Percentiles rank a stretch among this genome's conserved stretches.
Evolutionary conservation across 139 green algal genomes (phyloP).

Genomic region (Picochlorum sp.): DNA sequence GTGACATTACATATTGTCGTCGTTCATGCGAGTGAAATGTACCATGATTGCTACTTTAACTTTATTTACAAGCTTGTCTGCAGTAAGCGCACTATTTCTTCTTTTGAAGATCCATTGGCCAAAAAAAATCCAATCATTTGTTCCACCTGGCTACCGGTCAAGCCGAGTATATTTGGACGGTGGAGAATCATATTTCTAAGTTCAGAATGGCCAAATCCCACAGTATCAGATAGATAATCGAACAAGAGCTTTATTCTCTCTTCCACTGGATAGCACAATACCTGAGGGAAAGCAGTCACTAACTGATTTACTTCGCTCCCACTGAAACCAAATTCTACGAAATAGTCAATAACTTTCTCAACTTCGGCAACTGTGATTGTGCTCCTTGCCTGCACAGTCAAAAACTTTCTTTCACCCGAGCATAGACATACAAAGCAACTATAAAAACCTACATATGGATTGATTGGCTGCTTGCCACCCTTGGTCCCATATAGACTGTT

Average conservation of each 20-base stretch:
- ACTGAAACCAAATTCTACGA: background rate
- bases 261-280: constrained; percentile 53
- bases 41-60: background rate
- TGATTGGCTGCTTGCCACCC: constrained; percentile 19
- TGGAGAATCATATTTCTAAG: constrained; percentile 22
- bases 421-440: background rate
- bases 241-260: constrained; percentile 48
- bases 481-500: constrained; percentile 52
- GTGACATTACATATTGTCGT: too few species aligned
- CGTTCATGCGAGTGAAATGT: too few species aligned
- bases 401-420: background rate
- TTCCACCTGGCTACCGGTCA: constrained; percentile 43
- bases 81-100: constrained; percentile 22
- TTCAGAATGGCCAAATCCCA: constrained; percentile 11
- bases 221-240: constrained; percentile 25
- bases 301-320: constrained; percentile 18
- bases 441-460: constrained; percentile 5
- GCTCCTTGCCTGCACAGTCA: background rate
- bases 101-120: constrained; percentile 12
- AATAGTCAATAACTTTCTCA: background rate
- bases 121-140: constrained; percentile 52
- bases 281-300: constrained; percentile 44
- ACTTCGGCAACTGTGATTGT: background rate
- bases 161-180: constrained; percentile 54
- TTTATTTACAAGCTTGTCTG: constrained; percentile 12